Evolutionary conservation across 2,329 filamentous ascomycete species (phyloP).

Genomic region (Stromatinia cepivora): DNA sequence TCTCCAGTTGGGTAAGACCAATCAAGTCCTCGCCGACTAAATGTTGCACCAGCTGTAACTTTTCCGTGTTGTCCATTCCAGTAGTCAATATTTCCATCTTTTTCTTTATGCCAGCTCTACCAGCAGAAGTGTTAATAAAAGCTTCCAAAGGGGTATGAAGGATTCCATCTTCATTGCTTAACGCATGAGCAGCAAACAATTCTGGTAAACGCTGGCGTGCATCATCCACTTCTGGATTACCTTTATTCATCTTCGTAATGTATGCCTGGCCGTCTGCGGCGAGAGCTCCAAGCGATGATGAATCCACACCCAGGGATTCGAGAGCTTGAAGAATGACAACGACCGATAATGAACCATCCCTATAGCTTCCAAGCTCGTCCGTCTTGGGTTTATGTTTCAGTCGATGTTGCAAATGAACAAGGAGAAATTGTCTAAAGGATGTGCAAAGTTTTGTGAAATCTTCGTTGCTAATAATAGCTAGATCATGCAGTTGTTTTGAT

Average conservation of each 20-base stretch:
- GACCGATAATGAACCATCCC: slow-evolving; percentile 28
- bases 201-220: slow-evolving; percentile 27
- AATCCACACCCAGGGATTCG: slow-evolving; percentile 26
- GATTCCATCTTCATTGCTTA: slow-evolving; percentile 6
- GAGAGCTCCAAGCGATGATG: slow-evolving; percentile 27
- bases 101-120: slow-evolving; percentile 31
- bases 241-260: slow-evolving; percentile 18
- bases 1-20: slow-evolving; percentile 31
- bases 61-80: slow-evolving; percentile 30
- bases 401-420: slow-evolving; percentile 29
- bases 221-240: slow-evolving; percentile 26
- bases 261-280: slow-evolving; percentile 26
- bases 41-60: slow-evolving; percentile 32
- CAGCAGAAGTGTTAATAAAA: slow-evolving; percentile 30
- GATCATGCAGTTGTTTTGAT: slow-evolving; percentile 27
- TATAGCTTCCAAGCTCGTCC: slow-evolving; percentile 20
- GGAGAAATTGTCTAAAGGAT: slow-evolving; percentile 30
- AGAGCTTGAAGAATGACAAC: slow-evolving; percentile 35
- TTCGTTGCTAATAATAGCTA: slow-evolving; percentile 30
- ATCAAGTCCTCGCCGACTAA: slow-evolving; percentile 27
- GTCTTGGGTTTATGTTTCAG: slow-evolving; percentile 29
- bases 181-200: slow-evolving; percentile 31
- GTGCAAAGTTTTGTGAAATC: slow-evolving; percentile 27
- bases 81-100: slow-evolving; percentile 25
- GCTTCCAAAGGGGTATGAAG: slow-evolving; percentile 18